Evolutionary conservation across 352 stramenopile species (phyloP).

Genomic region (Thraustochytrium striatum): DNA sequence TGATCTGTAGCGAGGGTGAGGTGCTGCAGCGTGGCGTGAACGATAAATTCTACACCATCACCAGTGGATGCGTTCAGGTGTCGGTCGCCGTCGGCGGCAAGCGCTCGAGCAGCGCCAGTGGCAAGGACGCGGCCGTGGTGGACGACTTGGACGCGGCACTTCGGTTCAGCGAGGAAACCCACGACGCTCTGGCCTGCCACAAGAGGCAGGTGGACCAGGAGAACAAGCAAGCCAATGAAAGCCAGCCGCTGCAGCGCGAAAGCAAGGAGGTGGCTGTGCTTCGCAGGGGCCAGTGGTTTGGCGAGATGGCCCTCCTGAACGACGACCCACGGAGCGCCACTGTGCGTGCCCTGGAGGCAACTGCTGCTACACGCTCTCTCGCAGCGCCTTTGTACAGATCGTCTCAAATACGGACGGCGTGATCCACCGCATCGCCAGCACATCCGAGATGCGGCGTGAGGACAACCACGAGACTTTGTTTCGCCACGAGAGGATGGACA

Average conservation of each 20-base stretch:
- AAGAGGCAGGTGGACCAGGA: background rate
- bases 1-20: slow-evolving; percentile 37
- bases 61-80: slow-evolving; percentile 35
- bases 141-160: no score
- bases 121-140: no score
- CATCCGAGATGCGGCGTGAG: slow-evolving; percentile 34
- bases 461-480: slow-evolving; percentile 17
- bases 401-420: slow-evolving; percentile 2
- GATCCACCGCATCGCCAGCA: background rate
- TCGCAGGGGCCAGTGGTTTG: slow-evolving; percentile 67
- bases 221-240: background rate
- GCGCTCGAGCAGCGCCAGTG: background rate
- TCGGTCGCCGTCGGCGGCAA: background rate
- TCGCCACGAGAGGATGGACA: background rate
- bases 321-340: slow-evolving; percentile 89
- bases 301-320: slow-evolving; percentile 87
- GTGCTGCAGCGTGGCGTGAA: slow-evolving; percentile 21
- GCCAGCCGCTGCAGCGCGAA: background rate
- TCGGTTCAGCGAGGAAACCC: no score
- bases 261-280: slow-evolving; percentile 24
- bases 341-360: slow-evolving; percentile 57
- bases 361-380: slow-evolving; percentile 16
- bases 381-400: slow-evolving; percentile 40
- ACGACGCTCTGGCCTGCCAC: no score
- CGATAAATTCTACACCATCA: slow-evolving; percentile 38